Base-by-base conservation (phyloP, 495 filamentous ascomycete species). In the Neurospora pannonica region DNA sequence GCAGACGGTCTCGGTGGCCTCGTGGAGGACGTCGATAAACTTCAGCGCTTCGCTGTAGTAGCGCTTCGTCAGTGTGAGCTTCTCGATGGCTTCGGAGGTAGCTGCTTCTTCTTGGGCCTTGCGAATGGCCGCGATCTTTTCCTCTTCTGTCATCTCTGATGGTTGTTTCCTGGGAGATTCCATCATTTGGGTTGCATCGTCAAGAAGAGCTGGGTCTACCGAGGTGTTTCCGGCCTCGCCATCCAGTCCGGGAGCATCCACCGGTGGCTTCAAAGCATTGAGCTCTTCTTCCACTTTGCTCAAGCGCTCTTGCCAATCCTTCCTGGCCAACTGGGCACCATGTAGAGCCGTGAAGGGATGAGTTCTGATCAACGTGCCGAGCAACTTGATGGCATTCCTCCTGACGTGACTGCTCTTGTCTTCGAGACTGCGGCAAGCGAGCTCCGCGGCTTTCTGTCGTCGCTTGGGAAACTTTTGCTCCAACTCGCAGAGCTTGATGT, bases 351-450 rank as follows among this genome's bases (percentile, higher is more conserved):
- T 92, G 79, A 97, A 99, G 3, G 96, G 97, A 79, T 99, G 97
- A 0, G 94, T 97, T 38, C 93, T 91, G 72, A 98, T 92, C 11
- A 99, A 85, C 71, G 92, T 92, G 2, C 91, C 92, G 17, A 98
- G 86, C 38, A 99, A 84, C 78, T 97, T 98, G 81, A 99, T 97
- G 0, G 97, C 94, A 79, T 98, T 98, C 46, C 94, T 90, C 75
- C 96, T 87, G 28, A 98, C 96, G 80, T 98, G 95, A 81, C 97
- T 98, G 82, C 96, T 98, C 85, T 97, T 99, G 83, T 99, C 96
- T 81, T 97, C 93, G 31, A 99, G 85, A 79, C 95, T 97, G 76
- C 92, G 88, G 46, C 92, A 89, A 8, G 96, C 94, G 15, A 98
- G 84, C 77, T 97, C 93, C 19, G 97, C 92, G 1, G 90, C 94